A percentile compares a stretch with the other conserved stretches of the same genome.
Conservation (phyloP, 192 early-diverging fungal genomes). For the Backusella tarrabulga region DNA sequence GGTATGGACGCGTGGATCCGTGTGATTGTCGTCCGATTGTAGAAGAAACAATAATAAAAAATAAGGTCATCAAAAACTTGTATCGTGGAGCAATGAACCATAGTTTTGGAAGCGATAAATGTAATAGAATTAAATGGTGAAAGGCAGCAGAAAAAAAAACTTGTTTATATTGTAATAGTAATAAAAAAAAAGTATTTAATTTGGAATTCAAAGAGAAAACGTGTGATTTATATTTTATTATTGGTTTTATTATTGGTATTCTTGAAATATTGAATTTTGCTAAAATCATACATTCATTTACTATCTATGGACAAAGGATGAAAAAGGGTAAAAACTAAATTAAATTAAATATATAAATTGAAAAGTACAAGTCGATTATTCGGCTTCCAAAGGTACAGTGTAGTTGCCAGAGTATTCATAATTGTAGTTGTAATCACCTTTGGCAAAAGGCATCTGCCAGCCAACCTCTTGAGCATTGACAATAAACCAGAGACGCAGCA, state of each 20-base stretch:
- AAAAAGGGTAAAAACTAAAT: neutral
- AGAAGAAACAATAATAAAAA: conserved; percentile 45
- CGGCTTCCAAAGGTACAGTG: conserved; percentile 27
- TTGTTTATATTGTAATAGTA: neutral
- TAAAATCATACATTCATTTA: neutral
- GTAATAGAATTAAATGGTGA: conserved; percentile 27
- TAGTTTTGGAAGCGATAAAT: conserved; percentile 40
- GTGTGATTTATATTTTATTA: neutral
- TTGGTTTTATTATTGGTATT: neutral
- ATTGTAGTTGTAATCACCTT: conserved; percentile 18
- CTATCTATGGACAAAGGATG: neutral
- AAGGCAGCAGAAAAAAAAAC: neutral
- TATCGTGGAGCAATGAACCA: conserved; percentile 54
- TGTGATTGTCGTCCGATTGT: conserved; percentile 53
- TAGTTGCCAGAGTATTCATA: conserved; percentile 12
- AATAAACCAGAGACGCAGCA: conserved; percentile 36
- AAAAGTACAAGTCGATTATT: conserved; percentile 15
- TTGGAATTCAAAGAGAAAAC: neutral
- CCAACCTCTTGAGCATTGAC: conserved; percentile 20
- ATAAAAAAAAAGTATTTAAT: neutral
- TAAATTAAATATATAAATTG: neutral
- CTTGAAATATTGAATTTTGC: neutral
- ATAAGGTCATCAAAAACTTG: conserved; percentile 51
- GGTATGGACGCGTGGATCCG: conserved; percentile 58
- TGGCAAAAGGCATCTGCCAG: conserved; percentile 25